These are phyloP conservation scores for Scedosporium minutisporum DNA, from an alignment of 2,329 filamentous ascomycete genomes.

Conservation along the genomic window DNA sequence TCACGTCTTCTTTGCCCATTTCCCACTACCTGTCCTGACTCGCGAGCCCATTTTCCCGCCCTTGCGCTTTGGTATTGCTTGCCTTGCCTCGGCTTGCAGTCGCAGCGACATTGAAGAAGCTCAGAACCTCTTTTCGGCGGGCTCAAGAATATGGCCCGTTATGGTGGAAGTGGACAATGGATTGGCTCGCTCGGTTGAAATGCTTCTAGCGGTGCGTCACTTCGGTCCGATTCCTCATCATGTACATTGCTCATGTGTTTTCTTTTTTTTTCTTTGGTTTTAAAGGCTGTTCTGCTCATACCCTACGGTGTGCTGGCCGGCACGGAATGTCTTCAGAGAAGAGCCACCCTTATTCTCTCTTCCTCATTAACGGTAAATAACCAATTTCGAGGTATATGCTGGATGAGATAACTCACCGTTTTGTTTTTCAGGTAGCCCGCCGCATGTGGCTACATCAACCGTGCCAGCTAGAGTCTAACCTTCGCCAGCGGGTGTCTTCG, in stretches of 20 bases:
- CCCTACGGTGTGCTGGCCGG: neutral
- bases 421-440: neutral
- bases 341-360: neutral
- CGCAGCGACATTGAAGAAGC: neutral
- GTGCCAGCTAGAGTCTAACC: neutral
- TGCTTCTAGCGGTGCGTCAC: neutral
- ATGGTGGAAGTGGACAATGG: neutral
- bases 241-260: neutral
- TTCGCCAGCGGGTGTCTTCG: neutral
- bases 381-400: neutral
- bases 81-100: neutral
- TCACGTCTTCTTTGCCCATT: neutral
- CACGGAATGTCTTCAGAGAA: neutral
- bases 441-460: neutral
- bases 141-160: neutral
- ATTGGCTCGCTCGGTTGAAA: neutral
- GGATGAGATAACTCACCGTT: neutral
- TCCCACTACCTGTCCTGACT: neutral
- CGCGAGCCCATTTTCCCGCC: neutral
- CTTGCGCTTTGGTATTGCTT: neutral
- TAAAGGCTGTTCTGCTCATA: neutral
- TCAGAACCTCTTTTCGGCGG: neutral
- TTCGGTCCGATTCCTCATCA: neutral
- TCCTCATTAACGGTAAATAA: neutral
- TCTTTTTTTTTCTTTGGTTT: too few relatives aligned